These are phyloP conservation scores for Picochlorum sp. DNA, from an alignment of 139 green algal species.

Conservation along the genomic window DNA sequence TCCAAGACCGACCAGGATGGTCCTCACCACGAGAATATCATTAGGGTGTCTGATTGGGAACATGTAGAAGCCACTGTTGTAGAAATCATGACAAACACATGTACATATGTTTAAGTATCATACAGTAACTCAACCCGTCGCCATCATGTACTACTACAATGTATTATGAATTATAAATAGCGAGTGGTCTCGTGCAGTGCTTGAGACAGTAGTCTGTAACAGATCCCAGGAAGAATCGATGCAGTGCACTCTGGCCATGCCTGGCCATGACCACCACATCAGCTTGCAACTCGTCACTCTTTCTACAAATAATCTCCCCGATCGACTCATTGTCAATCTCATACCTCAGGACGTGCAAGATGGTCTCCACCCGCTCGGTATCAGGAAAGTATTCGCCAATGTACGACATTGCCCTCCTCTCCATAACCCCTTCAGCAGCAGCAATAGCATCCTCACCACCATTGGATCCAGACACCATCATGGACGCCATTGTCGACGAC, in stretches of 20 bases:
- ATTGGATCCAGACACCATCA: background rate
- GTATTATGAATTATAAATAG: background rate
- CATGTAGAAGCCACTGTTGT: conserved; percentile 23
- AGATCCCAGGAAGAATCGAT: conserved; percentile 29
- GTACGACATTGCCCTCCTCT: background rate
- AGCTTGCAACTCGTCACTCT: conserved; percentile 50
- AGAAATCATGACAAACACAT: background rate
- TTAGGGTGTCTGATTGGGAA: conserved; percentile 23
- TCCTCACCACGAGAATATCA: conserved; percentile 20
- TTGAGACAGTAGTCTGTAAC: conserved; percentile 16
- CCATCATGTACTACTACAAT: background rate
- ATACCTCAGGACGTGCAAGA: conserved; percentile 61
- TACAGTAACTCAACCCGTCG: too few species aligned
- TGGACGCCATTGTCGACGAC: background rate
- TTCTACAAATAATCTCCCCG: conserved; percentile 55
- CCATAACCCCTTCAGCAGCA: conserved; percentile 2
- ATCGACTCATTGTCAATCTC: conserved; percentile 52
- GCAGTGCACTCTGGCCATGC: conserved; percentile 30
- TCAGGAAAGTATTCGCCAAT: conserved; percentile 15
- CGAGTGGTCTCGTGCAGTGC: conserved; percentile 22
- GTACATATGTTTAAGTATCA: too few species aligned
- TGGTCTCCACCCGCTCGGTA: conserved; percentile 12
- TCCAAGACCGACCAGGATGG: conserved; percentile 54
- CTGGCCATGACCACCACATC: conserved; percentile 43
- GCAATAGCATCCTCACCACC: background rate